These are phyloP conservation scores for Grosmannia penicillata DNA, from an alignment of 2,329 filamentous ascomycete genomes.

Conservation along the genomic window DNA sequence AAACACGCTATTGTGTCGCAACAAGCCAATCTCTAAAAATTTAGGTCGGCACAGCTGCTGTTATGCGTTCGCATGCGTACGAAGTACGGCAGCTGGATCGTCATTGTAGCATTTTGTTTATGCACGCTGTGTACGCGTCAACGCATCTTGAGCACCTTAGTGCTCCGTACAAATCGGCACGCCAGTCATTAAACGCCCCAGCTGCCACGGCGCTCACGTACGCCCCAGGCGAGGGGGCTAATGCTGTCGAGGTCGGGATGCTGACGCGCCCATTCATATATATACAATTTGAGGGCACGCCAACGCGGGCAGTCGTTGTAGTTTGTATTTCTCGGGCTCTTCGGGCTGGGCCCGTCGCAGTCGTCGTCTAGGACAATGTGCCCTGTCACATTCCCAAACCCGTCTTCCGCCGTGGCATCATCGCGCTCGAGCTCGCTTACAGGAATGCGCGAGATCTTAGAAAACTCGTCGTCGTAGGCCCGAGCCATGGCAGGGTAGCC, in stretches of 20 bases:
- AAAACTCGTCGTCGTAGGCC: slow-evolving; percentile 71
- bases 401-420: slow-evolving; percentile 42
- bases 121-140: too few relatives aligned
- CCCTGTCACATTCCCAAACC: slow-evolving; percentile 38
- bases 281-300: slow-evolving; percentile 71
- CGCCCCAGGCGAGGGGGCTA: slow-evolving; percentile 50
- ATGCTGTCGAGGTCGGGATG: slow-evolving; percentile 57
- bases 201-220: slow-evolving; percentile 50
- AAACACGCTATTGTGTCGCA: too few relatives aligned
- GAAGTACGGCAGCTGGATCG: too few relatives aligned
- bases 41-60: too few relatives aligned
- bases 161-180: too few relatives aligned
- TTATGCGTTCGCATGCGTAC: too few relatives aligned
- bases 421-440: slow-evolving; percentile 56
- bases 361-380: slow-evolving; percentile 57
- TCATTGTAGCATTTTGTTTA: too few relatives aligned
- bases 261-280: slow-evolving; percentile 79
- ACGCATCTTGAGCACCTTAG: too few relatives aligned
- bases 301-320: slow-evolving; percentile 54
- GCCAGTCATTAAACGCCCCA: slow-evolving; percentile 46
- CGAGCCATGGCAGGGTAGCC: slow-evolving; percentile 80
- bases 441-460: slow-evolving; percentile 60
- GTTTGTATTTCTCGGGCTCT: slow-evolving; percentile 17
- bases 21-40: too few relatives aligned
- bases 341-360: slow-evolving; percentile 1